These are phyloP conservation scores for Gaultheria prostrata DNA, from an alignment of 148 eudicot species.

Conservation along the genomic window DNA sequence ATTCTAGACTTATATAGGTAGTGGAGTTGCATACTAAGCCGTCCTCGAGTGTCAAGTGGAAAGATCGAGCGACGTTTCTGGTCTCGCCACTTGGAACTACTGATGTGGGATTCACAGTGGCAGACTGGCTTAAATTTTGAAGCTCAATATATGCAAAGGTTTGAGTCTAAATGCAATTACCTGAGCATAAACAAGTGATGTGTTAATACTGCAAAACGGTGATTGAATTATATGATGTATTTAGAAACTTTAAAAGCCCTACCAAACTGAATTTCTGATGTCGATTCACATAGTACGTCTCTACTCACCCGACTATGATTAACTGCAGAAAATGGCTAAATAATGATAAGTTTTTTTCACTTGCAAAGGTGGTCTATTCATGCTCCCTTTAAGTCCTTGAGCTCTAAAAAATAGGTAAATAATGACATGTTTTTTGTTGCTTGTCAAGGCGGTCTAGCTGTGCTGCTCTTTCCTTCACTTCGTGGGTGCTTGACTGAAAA, in stretches of 20 bases:
- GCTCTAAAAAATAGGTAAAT: background rate
- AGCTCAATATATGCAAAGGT: background rate
- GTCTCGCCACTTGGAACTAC: background rate
- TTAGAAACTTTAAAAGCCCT: background rate
- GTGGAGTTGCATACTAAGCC: background rate
- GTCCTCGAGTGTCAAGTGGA: background rate
- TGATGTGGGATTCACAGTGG: background rate
- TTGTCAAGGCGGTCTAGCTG: background rate
- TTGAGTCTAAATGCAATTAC: background rate
- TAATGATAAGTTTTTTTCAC: background rate
- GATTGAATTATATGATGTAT: background rate
- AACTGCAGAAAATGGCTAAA: background rate
- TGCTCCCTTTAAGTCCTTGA: background rate
- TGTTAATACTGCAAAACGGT: background rate
- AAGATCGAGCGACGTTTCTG: background rate
- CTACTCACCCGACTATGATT: background rate
- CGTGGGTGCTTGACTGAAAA: background rate
- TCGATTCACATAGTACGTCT: background rate
- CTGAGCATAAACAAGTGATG: background rate
- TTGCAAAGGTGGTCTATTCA: background rate
- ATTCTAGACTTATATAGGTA: background rate
- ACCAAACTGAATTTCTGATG: background rate
- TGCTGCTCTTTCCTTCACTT: constrained; percentile 2
- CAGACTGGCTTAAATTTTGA: background rate
- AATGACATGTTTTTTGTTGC: background rate